Conservation (phyloP, 306 rosid genomes). For the Lotus japonicus region DNA sequence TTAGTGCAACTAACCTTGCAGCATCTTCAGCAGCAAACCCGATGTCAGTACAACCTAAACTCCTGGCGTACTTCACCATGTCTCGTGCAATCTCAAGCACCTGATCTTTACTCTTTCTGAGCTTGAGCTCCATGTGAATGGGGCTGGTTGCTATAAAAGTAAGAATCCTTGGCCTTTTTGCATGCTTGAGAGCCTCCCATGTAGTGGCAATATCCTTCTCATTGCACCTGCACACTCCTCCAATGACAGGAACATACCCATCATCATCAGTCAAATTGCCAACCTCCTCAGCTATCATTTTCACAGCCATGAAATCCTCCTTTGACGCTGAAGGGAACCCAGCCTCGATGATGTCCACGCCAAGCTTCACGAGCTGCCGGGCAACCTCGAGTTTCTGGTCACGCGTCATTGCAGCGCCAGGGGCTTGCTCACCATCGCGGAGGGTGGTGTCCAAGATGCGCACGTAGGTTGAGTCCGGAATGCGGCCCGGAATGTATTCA, state of each 20-base stretch:
- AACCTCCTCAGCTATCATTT: conserved; percentile 59
- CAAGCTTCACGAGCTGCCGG: conserved; percentile 47
- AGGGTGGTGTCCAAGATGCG: conserved; percentile 87
- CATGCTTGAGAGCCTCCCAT: conserved; percentile 83
- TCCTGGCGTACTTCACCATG: conserved; percentile 64
- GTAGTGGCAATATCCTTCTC: conserved; percentile 64
- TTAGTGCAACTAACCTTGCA: too few species aligned
- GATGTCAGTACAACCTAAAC: conserved; percentile 74
- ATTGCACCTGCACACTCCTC: conserved; percentile 71
- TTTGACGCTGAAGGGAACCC: conserved; percentile 76
- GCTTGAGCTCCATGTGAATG: conserved; percentile 71
- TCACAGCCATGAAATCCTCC: conserved; percentile 66
- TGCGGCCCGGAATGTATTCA: conserved; percentile 60
- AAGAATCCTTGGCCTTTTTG: conserved; percentile 61
- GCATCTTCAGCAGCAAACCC: conserved; percentile 96
- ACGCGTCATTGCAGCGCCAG: conserved; percentile 71
- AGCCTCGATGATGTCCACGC: conserved; percentile 80
- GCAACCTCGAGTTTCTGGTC: conserved; percentile 72
- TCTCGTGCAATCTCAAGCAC: conserved; percentile 55
- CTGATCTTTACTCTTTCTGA: conserved; percentile 58
- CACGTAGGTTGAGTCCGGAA: conserved; percentile 59
- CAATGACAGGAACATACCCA: background rate
- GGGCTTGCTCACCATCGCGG: conserved; percentile 94
- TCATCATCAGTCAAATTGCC: conserved; percentile 40
- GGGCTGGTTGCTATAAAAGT: conserved; percentile 79